Evolutionary conservation across 148 eudicot species (phyloP), one percentile per base, ranked within the genome.

Genomic region (Spergularia bocconei): DNA sequence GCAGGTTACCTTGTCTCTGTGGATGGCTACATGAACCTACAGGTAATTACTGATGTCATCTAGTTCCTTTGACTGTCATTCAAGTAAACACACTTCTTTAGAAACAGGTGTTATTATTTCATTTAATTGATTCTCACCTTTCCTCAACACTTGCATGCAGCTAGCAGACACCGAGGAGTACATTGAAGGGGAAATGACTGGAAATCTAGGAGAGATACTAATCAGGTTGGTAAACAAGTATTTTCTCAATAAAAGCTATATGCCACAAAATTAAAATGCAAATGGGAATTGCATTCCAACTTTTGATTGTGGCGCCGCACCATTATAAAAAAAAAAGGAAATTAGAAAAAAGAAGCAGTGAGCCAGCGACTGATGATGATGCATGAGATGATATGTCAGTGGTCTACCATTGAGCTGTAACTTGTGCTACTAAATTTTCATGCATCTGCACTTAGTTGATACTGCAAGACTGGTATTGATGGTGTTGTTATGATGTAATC

Each of bases 191-290:
- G 84, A 90, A 64, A 81, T 85, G 78, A 88, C 97, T 33, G 98
- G 98, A 75, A 89, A 87, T 81, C 96, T 95, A 33, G 98, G 98
- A 74, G 98, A 95, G 87, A 92, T 95, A 72, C 86, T 95, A 70
- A 95, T 95, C 85, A 90, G 98, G 98, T 95, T 77, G 51, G 63
- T 66, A 50, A 33, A 19, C 9, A 29, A 29, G 36, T 3, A 1
- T 29, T 29, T 29, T 29, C 36, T 29, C 36, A 29, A 29, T 29
- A 29, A 29, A 29, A 29, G 36, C 36, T 29, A 2, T 29, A 29
- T 0, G 36, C 36, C 3, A 29, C 36, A 29, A 0, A 2, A 2
- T 29, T 29, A 3, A 29, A 29, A 29, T 29, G 36, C 36, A 29
- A 29, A 0, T 29, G 36, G 36, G 36, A 2, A 29, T 29, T 2